A percentile compares a stretch with the other conserved stretches of the same genome.
Conservation (phyloP, 2,329 filamentous ascomycete species). For the Colletotrichum sidae region DNA sequence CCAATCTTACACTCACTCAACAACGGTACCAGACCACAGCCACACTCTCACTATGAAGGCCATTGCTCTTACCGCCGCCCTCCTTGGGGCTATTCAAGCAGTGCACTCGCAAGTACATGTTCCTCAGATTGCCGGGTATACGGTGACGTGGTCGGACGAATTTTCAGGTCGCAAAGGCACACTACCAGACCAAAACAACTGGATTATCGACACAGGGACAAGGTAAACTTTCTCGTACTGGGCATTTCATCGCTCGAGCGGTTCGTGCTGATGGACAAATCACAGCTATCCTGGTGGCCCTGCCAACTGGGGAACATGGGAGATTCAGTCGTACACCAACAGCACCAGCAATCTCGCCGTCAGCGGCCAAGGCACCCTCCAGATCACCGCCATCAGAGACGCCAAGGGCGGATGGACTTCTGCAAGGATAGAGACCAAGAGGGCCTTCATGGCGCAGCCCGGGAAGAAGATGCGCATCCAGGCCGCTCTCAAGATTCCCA, state of each 20-base stretch:
- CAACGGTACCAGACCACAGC: no score
- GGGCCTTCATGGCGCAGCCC: conserved; percentile 48
- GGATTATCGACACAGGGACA: conserved; percentile 57
- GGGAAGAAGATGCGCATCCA: conserved; percentile 49
- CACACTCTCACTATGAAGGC: no score
- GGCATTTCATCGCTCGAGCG: no score
- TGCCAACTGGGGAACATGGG: conserved; percentile 59
- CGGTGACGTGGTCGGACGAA: conserved; percentile 54
- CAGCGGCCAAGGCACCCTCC: conserved; percentile 60
- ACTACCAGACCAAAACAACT: conserved; percentile 52
- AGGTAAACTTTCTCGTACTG: neutral
- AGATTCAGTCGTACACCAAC: conserved; percentile 59
- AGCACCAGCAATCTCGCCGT: conserved; percentile 57
- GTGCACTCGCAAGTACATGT: conserved; percentile 9
- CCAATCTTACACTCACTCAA: no score
- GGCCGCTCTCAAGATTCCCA: conserved; percentile 51
- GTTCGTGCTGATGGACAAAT: neutral
- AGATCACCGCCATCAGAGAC: conserved; percentile 56
- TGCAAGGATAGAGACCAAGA: conserved; percentile 53
- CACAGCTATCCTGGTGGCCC: conserved; percentile 56
- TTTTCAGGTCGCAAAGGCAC: conserved; percentile 53
- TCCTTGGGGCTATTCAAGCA: neutral
- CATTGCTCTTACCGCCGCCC: neutral
- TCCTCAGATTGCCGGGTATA: conserved; percentile 45
- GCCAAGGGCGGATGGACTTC: conserved; percentile 54